Conservation (phyloP, 2,329 filamentous ascomycete species). For the Apiospora sp. region DNA sequence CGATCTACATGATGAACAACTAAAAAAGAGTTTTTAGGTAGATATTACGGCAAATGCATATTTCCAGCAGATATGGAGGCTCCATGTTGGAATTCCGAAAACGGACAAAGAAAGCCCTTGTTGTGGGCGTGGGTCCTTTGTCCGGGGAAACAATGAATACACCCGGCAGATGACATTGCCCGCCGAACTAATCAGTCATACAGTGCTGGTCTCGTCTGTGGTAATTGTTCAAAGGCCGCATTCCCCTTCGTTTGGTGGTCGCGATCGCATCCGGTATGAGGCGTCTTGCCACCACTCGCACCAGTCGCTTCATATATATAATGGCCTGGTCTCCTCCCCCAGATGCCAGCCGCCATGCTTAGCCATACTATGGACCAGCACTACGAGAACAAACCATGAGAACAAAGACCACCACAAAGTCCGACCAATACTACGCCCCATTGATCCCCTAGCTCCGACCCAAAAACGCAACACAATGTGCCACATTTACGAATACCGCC, state of each 20-base stretch:
- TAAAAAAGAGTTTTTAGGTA: background rate
- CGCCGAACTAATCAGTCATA: background rate
- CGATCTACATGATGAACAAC: background rate
- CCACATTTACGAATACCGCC: slow-evolving; percentile 22
- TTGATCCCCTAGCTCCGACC: background rate
- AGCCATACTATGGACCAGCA: background rate
- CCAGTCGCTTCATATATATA: background rate
- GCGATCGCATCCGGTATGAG: background rate
- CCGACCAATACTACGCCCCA: background rate
- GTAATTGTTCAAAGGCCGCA: background rate
- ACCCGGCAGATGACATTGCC: slow-evolving; percentile 1
- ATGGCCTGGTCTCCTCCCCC: background rate
- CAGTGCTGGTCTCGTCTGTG: background rate
- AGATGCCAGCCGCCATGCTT: background rate
- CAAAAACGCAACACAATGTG: slow-evolving; percentile 20
- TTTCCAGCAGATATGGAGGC: background rate
- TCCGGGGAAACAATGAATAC: background rate
- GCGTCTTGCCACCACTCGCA: background rate
- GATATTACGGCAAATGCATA: background rate
- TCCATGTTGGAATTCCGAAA: background rate
- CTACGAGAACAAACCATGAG: slow-evolving; percentile 2
- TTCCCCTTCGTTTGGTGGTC: background rate
- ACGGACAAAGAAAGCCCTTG: background rate
- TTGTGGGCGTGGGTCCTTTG: background rate
- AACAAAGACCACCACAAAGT: slow-evolving; percentile 2